These are phyloP conservation scores for Tylopilus intermedius DNA, from an alignment of 768 basidiomycete genomes.

Conservation along the genomic window DNA sequence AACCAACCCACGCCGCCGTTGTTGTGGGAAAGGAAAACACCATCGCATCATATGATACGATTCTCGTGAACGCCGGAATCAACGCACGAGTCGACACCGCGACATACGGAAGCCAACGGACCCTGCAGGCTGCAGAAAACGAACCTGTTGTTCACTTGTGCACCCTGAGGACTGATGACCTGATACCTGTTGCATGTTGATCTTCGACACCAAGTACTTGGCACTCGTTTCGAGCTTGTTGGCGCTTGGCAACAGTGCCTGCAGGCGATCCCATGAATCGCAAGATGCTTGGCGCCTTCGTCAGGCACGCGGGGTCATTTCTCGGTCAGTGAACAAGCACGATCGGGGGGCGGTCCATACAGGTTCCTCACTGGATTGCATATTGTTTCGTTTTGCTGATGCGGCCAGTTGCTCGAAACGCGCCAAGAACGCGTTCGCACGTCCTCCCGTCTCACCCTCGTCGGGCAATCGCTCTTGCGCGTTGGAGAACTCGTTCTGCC, in stretches of 20 bases:
- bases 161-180: too few relatives aligned
- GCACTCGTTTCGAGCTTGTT: too few relatives aligned
- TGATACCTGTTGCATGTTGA: not conserved
- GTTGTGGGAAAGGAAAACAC: not conserved
- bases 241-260: too few relatives aligned
- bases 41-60: not conserved
- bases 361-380: too few relatives aligned
- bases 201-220: not conserved
- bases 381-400: too few relatives aligned
- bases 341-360: not conserved
- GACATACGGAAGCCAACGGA: not conserved
- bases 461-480: not conserved
- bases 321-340: not conserved
- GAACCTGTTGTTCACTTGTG: too few relatives aligned
- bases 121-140: not conserved
- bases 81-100: not conserved
- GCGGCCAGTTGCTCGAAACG: too few relatives aligned
- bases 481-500: too few relatives aligned
- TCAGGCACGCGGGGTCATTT: too few relatives aligned
- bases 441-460: not conserved
- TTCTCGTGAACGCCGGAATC: not conserved
- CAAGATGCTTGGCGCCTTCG: too few relatives aligned
- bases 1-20: not conserved
- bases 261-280: too few relatives aligned
- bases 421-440: not conserved